Conservation (phyloP, 2,329 filamentous ascomycete species). For the Beauveria medogensis region DNA sequence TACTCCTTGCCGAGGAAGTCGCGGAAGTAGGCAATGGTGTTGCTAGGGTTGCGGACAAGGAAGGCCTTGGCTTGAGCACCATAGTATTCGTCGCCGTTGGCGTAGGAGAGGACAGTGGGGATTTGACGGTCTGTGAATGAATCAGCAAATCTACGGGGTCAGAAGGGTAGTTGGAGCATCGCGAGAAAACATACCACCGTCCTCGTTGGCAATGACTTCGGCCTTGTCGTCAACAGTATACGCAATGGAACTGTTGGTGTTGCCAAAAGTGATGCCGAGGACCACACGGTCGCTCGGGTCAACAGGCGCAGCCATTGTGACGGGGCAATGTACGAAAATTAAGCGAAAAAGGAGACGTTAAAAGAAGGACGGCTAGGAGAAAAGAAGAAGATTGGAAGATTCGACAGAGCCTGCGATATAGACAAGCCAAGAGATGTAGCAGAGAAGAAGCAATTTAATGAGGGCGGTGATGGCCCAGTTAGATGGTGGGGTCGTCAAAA, state of each 20-base stretch:
- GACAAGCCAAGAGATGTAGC: background rate
- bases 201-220: conserved; percentile 97
- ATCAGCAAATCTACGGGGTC: background rate
- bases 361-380: background rate
- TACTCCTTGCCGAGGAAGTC: conserved; percentile 94
- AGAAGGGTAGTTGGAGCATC: no score
- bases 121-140: conserved; percentile 76
- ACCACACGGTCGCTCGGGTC: conserved; percentile 56
- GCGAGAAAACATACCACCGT: conserved; percentile 64
- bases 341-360: background rate
- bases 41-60: conserved; percentile 82
- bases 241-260: conserved; percentile 96
- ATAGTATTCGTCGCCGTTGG: conserved; percentile 93
- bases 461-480: conserved; percentile 6
- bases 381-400: background rate
- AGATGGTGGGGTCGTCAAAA: conserved; percentile 12
- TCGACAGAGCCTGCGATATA: background rate
- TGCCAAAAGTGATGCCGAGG: conserved; percentile 97
- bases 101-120: conserved; percentile 86
- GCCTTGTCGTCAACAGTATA: conserved; percentile 89
- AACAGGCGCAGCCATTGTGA: conserved; percentile 38
- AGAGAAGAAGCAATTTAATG: background rate
- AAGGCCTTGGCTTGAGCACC: conserved; percentile 92
- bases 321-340: conserved; percentile 9
- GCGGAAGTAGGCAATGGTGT: conserved; percentile 92